phyloP scores from a whole-genome alignment of 305 asterid species.

The Plantago lanceolata region DNA sequence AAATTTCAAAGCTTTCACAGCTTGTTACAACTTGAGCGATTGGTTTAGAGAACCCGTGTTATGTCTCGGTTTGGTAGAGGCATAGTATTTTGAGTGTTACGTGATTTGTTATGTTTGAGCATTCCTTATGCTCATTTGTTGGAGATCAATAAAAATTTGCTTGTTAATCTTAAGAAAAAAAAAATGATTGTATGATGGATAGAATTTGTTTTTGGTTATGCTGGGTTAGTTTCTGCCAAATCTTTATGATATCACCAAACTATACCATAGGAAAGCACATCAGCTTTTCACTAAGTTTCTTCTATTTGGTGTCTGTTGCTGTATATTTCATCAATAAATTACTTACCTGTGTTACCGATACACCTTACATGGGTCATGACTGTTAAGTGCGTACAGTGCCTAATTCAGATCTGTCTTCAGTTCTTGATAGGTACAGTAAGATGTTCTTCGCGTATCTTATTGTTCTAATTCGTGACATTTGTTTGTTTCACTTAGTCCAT shows the following conservation, averaged over 20 bases:
- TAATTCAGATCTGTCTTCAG: background rate
- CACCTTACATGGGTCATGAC: background rate
- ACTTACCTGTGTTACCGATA: background rate
- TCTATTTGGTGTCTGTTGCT: background rate
- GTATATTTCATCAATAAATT: background rate
- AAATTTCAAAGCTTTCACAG: background rate
- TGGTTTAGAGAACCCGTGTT: too few species aligned
- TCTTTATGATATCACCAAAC: background rate
- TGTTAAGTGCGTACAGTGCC: background rate
- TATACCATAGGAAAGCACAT: background rate
- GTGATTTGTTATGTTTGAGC: too few species aligned
- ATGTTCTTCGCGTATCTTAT: background rate
- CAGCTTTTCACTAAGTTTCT: background rate
- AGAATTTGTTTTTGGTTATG: background rate
- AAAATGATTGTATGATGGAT: background rate
- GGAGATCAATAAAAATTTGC: too few species aligned
- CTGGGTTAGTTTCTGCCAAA: conserved; percentile 8
- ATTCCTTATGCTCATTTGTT: too few species aligned
- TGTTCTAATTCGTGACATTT: background rate
- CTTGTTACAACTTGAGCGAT: too few species aligned
- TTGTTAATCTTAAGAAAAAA: too few species aligned
- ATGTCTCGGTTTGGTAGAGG: too few species aligned
- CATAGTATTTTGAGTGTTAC: too few species aligned
- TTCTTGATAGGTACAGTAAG: background rate
- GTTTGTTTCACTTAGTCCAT: background rate